phyloP scores from a whole-genome alignment of 2,329 filamentous ascomycete genomes.

The Fusarium ramigenum region DNA sequence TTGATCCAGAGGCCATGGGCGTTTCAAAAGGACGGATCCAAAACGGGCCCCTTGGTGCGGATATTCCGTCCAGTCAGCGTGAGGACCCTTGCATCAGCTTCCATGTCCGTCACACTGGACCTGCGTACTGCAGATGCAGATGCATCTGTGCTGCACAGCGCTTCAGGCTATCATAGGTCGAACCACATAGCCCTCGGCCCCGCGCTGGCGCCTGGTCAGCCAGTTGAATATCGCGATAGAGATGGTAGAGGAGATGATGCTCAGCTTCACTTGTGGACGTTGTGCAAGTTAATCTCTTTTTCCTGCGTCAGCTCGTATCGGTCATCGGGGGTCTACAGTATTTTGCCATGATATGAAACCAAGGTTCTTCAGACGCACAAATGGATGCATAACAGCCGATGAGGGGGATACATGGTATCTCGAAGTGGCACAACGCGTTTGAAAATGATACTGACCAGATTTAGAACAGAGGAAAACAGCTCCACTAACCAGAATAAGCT shows the following conservation, averaged over 20 bases:
- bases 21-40: slow-evolving; percentile 35
- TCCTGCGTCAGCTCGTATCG: slow-evolving; percentile 20
- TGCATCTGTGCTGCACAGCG: slow-evolving; percentile 3
- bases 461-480: neutral
- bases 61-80: slow-evolving; percentile 30
- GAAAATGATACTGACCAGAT: neutral
- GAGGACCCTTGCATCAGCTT: slow-evolving; percentile 28
- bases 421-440: neutral
- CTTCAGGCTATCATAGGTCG: slow-evolving; percentile 17
- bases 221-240: slow-evolving; percentile 24
- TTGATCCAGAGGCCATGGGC: slow-evolving; percentile 20
- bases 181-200: slow-evolving; percentile 10
- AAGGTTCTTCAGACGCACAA: slow-evolving; percentile 6
- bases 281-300: slow-evolving; percentile 8
- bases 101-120: slow-evolving; percentile 26
- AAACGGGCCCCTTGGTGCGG: slow-evolving; percentile 25
- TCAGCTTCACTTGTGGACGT: slow-evolving; percentile 5
- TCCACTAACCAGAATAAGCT: neutral
- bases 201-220: slow-evolving; percentile 32
- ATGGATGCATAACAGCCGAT: slow-evolving; percentile 6
- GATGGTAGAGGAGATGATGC: slow-evolving; percentile 4
- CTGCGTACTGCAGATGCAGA: slow-evolving; percentile 13
- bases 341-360: neutral
- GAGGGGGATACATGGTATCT: neutral
- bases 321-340: neutral